phyloP scores from a whole-genome alignment of 176 grass and related monocot genomes.

The Oryza officinalis region DNA sequence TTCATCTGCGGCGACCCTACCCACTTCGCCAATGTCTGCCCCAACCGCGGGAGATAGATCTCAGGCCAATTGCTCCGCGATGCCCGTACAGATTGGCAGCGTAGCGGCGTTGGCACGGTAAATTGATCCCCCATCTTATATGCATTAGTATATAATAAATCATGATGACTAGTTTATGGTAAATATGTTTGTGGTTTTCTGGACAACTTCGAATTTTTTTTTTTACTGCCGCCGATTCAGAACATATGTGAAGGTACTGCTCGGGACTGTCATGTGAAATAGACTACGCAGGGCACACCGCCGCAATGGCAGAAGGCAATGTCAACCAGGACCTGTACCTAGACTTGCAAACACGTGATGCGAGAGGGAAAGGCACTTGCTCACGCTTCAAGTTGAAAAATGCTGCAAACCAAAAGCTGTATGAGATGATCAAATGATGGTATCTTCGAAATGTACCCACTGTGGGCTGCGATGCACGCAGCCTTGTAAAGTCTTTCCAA shows the following conservation, averaged over 20 bases:
- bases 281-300: neutral
- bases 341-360: conserved; percentile 27
- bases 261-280: neutral
- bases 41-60: conserved; percentile 56
- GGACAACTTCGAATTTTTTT: neutral
- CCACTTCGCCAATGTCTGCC: conserved; percentile 87
- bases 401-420: conserved; percentile 10
- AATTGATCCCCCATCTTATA: neutral
- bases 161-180: neutral
- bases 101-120: neutral
- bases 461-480: conserved; percentile 3
- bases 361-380: conserved; percentile 24
- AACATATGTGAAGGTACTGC: neutral
- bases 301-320: neutral
- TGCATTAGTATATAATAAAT: neutral
- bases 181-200: neutral
- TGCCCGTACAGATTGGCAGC: neutral
- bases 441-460: conserved; percentile 10
- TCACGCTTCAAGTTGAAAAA: conserved; percentile 43
- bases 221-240: neutral
- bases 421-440: conserved; percentile 34
- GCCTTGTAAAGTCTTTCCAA: conserved; percentile 13
- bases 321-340: conserved; percentile 18
- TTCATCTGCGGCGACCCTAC: conserved; percentile 83
- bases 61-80: neutral